Percentiles rank a stretch among this genome's conserved stretches.
phyloP scores from a whole-genome alignment of 768 basidiomycete species.

The Daedaleopsis nitida region DNA sequence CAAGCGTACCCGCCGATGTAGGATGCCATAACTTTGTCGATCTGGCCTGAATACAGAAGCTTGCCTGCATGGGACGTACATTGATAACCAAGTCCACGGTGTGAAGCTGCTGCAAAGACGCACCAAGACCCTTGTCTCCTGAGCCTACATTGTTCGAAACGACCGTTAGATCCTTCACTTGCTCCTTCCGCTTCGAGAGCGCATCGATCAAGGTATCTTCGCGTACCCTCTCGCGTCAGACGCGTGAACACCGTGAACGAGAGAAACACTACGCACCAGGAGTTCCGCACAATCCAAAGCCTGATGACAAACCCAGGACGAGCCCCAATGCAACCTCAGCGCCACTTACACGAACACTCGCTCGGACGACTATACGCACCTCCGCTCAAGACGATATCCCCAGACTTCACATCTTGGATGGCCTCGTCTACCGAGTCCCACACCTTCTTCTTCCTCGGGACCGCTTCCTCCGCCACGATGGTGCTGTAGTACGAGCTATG shows the following conservation, averaged over 20 bases:
- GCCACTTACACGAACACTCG: neutral
- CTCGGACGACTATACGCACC: constrained; percentile 50
- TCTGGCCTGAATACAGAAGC: constrained; percentile 71
- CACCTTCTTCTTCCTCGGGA: constrained; percentile 58
- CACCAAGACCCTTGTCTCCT: constrained; percentile 71
- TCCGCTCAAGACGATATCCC: constrained; percentile 77
- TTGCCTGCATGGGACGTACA: constrained; percentile 50
- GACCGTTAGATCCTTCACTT: constrained; percentile 74
- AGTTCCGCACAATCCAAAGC: constrained; percentile 88
- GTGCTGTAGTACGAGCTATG: constrained; percentile 25
- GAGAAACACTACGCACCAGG: constrained; percentile 55
- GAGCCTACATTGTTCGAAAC: constrained; percentile 89
- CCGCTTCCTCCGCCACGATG: constrained; percentile 27
- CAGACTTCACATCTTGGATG: constrained; percentile 79
- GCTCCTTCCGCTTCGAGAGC: constrained; percentile 70
- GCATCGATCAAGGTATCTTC: constrained; percentile 83
- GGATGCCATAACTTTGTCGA: constrained; percentile 83
- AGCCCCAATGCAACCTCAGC: constrained; percentile 7
- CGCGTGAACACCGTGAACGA: neutral
- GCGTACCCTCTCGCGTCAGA: neutral
- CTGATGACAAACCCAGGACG: constrained; percentile 37
- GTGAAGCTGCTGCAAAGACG: constrained; percentile 2
- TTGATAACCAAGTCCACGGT: neutral
- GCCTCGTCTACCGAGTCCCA: constrained; percentile 84
- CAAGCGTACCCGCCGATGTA: constrained; percentile 76